Evolutionary conservation across 2,329 filamentous ascomycete genomes (phyloP).

Genomic region (Nemania bipapillata): DNA sequence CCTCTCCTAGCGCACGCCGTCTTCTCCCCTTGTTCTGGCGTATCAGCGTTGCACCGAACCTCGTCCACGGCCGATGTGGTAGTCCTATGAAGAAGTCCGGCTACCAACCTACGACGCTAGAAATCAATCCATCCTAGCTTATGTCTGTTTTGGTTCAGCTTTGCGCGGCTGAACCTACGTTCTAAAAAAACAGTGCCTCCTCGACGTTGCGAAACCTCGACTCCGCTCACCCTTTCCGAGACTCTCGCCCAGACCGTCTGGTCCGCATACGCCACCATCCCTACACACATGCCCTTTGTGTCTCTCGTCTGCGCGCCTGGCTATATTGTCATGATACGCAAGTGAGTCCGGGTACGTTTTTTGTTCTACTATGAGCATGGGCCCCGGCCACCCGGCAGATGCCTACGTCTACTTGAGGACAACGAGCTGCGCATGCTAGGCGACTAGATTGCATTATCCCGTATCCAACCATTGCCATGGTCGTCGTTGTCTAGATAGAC

Average conservation of each 20-base stretch:
- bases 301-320: constrained; percentile 29
- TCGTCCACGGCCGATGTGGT: constrained; percentile 22
- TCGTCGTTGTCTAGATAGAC: constrained; percentile 40
- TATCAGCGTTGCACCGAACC: constrained; percentile 39
- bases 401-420: constrained; percentile 44
- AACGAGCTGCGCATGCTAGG: constrained; percentile 39
- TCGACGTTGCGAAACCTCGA: constrained; percentile 32
- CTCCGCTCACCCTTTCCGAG: constrained; percentile 4
- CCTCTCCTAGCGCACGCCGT: constrained; percentile 18
- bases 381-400: constrained; percentile 41
- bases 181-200: constrained; percentile 13
- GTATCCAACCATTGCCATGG: constrained; percentile 44
- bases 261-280: constrained; percentile 18
- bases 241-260: constrained; percentile 23
- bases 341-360: constrained; percentile 40
- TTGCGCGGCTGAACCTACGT: constrained; percentile 27
- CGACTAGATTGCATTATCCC: constrained; percentile 24
- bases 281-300: constrained; percentile 1
- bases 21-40: constrained; percentile 29
- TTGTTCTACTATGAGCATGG: constrained; percentile 47
- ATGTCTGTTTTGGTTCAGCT: constrained; percentile 20
- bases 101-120: constrained; percentile 22
- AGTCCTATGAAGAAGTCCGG: constrained; percentile 24
- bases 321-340: constrained; percentile 45
- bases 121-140: constrained; percentile 21